Conservation (phyloP, 169 alveolate genomes). For the Cryptosporidium tyzzeri region DNA sequence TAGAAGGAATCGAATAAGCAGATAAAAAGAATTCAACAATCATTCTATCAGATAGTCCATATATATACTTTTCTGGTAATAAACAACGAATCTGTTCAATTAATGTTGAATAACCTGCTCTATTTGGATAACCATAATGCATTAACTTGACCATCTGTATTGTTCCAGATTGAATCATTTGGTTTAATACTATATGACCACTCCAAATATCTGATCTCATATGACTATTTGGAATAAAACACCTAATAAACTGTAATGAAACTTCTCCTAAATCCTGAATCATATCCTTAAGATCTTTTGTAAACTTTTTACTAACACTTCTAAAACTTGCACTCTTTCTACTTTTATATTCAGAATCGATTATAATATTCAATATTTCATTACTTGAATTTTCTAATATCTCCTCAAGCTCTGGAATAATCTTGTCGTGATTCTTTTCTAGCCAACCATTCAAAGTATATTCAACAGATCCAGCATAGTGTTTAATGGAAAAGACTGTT, state of each 20-base stretch:
- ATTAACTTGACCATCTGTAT: conserved; percentile 77
- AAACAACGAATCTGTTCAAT: conserved; percentile 40
- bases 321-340: conserved; percentile 68
- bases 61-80: conserved; percentile 73
- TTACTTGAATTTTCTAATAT: conserved; percentile 76
- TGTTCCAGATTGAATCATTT: conserved; percentile 78
- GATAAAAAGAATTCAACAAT: conserved; percentile 65
- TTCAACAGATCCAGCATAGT: conserved; percentile 89
- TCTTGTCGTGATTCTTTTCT: conserved; percentile 87
- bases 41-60: conserved; percentile 71
- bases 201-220: conserved; percentile 75
- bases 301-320: conserved; percentile 81
- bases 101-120: conserved; percentile 69
- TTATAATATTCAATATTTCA: conserved; percentile 54
- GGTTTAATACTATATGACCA: conserved; percentile 69
- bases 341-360: conserved; percentile 29
- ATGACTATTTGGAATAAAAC: conserved; percentile 79
- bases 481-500: conserved; percentile 80
- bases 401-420: conserved; percentile 82
- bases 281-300: conserved; percentile 78
- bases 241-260: conserved; percentile 79
- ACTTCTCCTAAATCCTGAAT: conserved; percentile 77
- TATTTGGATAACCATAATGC: conserved; percentile 79
- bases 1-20: conserved; percentile 52
- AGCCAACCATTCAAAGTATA: conserved; percentile 85